Percentiles rank a stretch among this genome's conserved stretches.
Conservation (phyloP, 352 stramenopile species). For the Phytopythium mirpurense region DNA sequence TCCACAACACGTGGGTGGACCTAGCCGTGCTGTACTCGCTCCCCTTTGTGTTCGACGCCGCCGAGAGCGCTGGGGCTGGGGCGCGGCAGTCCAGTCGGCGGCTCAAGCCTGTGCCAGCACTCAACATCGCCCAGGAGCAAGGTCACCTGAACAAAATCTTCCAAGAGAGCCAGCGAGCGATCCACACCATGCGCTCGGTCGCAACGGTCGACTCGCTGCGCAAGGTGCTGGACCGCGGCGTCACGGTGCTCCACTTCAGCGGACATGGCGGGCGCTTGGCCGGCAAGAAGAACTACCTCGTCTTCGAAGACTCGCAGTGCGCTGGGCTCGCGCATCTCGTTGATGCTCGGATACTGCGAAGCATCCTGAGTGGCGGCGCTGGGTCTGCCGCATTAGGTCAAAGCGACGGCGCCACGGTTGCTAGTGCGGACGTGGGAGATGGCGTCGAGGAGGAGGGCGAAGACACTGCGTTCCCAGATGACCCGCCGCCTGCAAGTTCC, state of each 20-base stretch:
- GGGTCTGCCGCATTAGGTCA: not conserved
- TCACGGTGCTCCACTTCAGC: constrained; percentile 77
- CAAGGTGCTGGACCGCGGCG: constrained; percentile 70
- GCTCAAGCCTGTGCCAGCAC: constrained; percentile 51
- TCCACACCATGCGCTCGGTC: constrained; percentile 71
- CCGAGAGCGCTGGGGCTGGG: constrained; percentile 3
- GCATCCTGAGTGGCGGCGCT: constrained; percentile 29
- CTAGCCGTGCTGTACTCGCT: constrained; percentile 69
- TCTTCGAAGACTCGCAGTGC: constrained; percentile 74
- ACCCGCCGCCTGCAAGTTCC: not conserved
- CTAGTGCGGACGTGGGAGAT: not conserved
- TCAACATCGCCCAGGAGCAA: constrained; percentile 70
- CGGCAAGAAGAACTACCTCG: constrained; percentile 57
- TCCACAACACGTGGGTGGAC: constrained; percentile 79
- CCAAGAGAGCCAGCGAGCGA: constrained; percentile 57
- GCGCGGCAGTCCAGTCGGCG: constrained; percentile 14
- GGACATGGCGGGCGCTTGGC: constrained; percentile 61
- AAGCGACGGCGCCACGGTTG: not conserved
- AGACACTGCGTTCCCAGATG: not conserved
- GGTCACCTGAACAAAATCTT: constrained; percentile 72
- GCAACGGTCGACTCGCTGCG: constrained; percentile 68
- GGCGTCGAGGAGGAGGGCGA: constrained; percentile 9
- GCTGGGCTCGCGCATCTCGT: constrained; percentile 69
- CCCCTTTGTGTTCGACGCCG: constrained; percentile 56
- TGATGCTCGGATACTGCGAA: constrained; percentile 49